Base-by-base conservation (phyloP, 192 early-diverging fungal genomes). In the Spinellus fusiger region DNA sequence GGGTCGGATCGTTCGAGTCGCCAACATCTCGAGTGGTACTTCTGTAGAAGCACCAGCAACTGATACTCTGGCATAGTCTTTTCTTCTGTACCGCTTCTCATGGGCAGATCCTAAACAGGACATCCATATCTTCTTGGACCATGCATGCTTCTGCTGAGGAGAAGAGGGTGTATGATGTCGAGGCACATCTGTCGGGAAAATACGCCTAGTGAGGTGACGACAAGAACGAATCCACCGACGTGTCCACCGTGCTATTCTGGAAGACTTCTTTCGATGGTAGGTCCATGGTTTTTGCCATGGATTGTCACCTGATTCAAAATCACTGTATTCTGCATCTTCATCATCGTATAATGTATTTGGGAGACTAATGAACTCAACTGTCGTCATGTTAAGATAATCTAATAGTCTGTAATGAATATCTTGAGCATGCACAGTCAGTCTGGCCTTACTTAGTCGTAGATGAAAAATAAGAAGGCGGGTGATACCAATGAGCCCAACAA, bases 1-100 rank as follows among this genome's bases (percentile, higher is more conserved):
- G 5, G 69, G 69, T 26, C 69, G 69, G 33, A 71, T 65, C 3
- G 69, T 71, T 28, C 27, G 44, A 7, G 63, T 71, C 6, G 58
- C 69, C 22, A 71, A 61, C 2, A 65, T 40, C 10, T 71, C 58
- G 37, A 63, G 34, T 26, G 56, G 29, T 9, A 61, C 23, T 31
- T 56, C 38, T 44, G 40, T 44, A 18, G 13, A 44, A 44, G 40
- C 10, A 12, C 54, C 54, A 56, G 0, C 20, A 29, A n/a, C 40
- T 44, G 40, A 18, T 44, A 44, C 13, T 44, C 40, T 44, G 40
- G 13, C 40, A 44, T 44, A 44, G 15, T 44, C 40, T 44, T 44
- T 18, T 12, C 33, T 56, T 56, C n/a, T 38, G 57, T 5, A 47
- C 1, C 37, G 2, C 57, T 59, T 59, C 40, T 27, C 40, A 32